A percentile compares a stretch with the other conserved stretches of the same genome.
These are phyloP conservation scores for Phaeosphaeria sp. DNA, from an alignment of 2,329 filamentous ascomycete genomes.

Conservation along the genomic window DNA sequence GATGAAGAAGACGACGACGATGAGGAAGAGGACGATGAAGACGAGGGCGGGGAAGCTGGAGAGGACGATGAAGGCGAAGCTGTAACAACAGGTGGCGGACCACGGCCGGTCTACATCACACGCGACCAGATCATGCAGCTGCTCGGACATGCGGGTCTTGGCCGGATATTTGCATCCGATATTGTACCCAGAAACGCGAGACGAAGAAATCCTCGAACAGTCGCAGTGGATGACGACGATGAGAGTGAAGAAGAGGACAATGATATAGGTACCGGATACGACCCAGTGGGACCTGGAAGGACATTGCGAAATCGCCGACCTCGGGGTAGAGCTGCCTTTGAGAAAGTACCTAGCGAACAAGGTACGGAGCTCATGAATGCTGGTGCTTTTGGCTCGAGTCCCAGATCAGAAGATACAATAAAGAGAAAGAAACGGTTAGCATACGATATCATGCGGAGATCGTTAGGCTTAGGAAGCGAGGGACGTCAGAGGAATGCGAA, in stretches of 20 bases:
- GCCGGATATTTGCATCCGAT: conserved; percentile 56
- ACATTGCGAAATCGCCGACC: conserved; percentile 50
- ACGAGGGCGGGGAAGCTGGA: conserved; percentile 35
- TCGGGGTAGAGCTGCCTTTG: conserved; percentile 64
- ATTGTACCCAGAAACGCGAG: conserved; percentile 25
- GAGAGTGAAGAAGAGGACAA: conserved; percentile 50
- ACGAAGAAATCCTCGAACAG: conserved; percentile 13
- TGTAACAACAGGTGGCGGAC: conserved; percentile 9
- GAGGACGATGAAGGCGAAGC: conserved; percentile 35
- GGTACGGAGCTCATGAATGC: conserved; percentile 81
- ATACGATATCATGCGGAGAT: conserved; percentile 77
- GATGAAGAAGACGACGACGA: conserved; percentile 46
- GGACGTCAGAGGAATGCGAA: conserved; percentile 67
- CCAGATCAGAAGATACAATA: conserved; percentile 57
- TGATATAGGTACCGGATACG: conserved; percentile 47
- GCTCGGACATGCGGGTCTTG: conserved; percentile 60
- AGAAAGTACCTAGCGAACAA: conserved; percentile 81
- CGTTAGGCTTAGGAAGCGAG: conserved; percentile 72
- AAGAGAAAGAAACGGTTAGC: conserved; percentile 68
- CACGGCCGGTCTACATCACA: conserved; percentile 50
- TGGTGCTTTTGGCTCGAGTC: conserved; percentile 77
- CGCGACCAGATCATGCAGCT: conserved; percentile 61
- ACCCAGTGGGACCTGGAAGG: conserved; percentile 40
- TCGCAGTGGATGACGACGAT: conserved; percentile 48
- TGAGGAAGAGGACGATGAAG: conserved; percentile 37